Conservation (phyloP, 495 filamentous ascomycete species). For the Letharia columbiana region DNA sequence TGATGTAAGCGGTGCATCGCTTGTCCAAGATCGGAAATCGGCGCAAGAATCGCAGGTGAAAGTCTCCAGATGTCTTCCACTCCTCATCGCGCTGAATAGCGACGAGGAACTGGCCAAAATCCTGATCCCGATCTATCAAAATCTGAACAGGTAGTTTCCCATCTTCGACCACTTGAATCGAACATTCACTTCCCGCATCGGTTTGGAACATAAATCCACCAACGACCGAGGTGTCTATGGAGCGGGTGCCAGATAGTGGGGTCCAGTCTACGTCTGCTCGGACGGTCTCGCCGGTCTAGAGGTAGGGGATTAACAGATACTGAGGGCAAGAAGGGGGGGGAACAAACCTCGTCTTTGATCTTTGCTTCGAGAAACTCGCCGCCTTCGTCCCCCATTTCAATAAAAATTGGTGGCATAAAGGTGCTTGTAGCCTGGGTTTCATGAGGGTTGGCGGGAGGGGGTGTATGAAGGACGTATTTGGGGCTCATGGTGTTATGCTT, state of each 20-base stretch:
- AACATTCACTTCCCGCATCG: neutral
- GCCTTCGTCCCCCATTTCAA: neutral
- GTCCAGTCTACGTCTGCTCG: neutral
- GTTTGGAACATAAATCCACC: neutral
- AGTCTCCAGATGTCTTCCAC: neutral
- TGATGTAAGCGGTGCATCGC: neutral
- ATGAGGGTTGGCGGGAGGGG: neutral
- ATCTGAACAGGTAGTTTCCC: neutral
- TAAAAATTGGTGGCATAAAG: neutral
- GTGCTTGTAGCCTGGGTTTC: neutral
- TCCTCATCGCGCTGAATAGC: neutral
- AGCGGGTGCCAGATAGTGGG: neutral
- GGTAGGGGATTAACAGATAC: neutral
- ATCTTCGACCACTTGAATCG: neutral
- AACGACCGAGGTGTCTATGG: neutral
- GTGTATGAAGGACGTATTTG: neutral
- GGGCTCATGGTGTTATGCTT: neutral
- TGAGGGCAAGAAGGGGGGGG: neutral
- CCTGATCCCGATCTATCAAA: neutral
- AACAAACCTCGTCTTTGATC: neutral
- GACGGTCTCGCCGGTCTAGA: neutral
- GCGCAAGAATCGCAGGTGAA: neutral
- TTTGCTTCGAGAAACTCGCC: neutral
- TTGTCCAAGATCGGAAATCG: neutral
- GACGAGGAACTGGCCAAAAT: neutral